A percentile compares a stretch with the other conserved stretches of the same genome.
Conservation (phyloP, 495 filamentous ascomycete genomes). For the Aspergillus heteromorphus region DNA sequence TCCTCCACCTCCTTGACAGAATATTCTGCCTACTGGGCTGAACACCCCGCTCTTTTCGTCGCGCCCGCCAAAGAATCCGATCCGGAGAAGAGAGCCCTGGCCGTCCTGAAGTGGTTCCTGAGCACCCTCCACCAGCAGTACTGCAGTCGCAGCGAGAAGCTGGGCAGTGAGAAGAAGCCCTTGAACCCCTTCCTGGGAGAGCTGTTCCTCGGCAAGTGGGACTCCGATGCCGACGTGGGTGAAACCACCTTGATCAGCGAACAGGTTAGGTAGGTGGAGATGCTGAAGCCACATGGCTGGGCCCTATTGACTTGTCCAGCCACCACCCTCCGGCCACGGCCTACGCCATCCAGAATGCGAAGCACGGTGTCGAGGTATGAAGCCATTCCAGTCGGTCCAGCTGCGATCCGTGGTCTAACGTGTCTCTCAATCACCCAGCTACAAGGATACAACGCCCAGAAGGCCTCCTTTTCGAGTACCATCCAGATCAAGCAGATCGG, state of each 20-base stretch:
- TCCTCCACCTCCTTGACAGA: conserved; percentile 87
- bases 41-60: conserved; percentile 83
- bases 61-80: conserved; percentile 79
- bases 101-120: conserved; percentile 96
- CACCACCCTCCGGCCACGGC: conserved; percentile 98
- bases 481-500: conserved; percentile 97
- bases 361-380: conserved; percentile 67
- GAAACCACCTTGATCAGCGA: conserved; percentile 69
- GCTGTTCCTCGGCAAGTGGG: conserved; percentile 85
- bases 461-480: conserved; percentile 85
- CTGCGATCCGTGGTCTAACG: not conserved
- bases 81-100: conserved; percentile 73
- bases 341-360: conserved; percentile 81
- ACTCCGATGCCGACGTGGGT: conserved; percentile 61
- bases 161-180: conserved; percentile 94
- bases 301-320: conserved; percentile 40
- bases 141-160: conserved; percentile 82
- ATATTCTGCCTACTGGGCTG: conserved; percentile 95
- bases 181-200: conserved; percentile 90
- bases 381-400: not conserved
- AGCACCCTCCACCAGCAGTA: conserved; percentile 95
- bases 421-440: conserved; percentile 40
- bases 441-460: conserved; percentile 97
- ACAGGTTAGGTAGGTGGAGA: conserved; percentile 64
- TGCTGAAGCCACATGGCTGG: not conserved